Percentiles rank a stretch among this genome's conserved stretches.
These are phyloP conservation scores for Trichoderma orchidacearum DNA, from an alignment of 495 filamentous ascomycete species.

Conservation along the genomic window DNA sequence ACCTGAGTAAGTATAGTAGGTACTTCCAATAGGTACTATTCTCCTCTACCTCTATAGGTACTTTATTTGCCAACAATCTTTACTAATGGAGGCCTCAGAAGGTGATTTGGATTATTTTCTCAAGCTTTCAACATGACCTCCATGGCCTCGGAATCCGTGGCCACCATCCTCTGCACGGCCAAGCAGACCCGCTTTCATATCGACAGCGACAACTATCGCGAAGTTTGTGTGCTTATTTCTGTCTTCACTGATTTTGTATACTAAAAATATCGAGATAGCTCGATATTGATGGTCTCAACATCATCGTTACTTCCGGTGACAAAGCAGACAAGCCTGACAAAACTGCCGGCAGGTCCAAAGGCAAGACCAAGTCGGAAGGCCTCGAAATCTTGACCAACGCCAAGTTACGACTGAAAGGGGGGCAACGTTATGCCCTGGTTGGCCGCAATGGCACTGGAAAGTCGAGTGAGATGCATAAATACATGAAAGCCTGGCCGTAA, in stretches of 20 bases:
- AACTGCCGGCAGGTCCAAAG: constrained; percentile 33
- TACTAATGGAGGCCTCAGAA: no score
- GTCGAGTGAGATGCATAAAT: constrained; percentile 38
- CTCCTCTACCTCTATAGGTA: no score
- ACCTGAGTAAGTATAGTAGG: no score
- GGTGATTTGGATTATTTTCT: not conserved
- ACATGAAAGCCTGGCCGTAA: not conserved
- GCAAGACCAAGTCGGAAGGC: constrained; percentile 35
- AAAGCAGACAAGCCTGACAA: constrained; percentile 4
- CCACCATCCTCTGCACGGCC: constrained; percentile 38
- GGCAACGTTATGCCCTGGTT: constrained; percentile 57
- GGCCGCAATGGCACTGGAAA: constrained; percentile 74
- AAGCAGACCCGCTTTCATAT: constrained; percentile 47
- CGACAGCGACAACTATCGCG: constrained; percentile 35
- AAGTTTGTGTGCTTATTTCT: constrained; percentile 19
- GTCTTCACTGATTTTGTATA: not conserved
- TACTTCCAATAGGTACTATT: no score
- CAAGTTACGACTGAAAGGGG: constrained; percentile 53
- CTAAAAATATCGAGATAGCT: constrained; percentile 26
- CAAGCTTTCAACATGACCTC: constrained; percentile 22
- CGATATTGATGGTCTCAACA: constrained; percentile 52
- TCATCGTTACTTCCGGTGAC: constrained; percentile 39
- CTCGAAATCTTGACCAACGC: constrained; percentile 57
- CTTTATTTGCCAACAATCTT: no score
- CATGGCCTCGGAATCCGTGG: constrained; percentile 28